Base-by-base conservation (phyloP, 441 rosid species). In the Brassica hybrid region DNA sequence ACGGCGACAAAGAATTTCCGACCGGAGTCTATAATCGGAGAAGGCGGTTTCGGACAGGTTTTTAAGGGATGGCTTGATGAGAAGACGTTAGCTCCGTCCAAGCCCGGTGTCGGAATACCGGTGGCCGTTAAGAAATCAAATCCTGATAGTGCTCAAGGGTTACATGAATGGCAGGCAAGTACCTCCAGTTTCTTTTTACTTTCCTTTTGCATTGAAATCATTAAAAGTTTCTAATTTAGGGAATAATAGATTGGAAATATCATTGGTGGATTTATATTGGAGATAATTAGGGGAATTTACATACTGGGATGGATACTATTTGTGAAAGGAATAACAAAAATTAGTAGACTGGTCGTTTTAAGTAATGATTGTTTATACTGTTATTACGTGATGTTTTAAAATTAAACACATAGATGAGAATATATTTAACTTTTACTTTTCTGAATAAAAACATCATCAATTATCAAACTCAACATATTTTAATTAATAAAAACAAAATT, bases 51-150 rank as follows among this genome's bases (percentile, higher is more conserved):
- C 6, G 94, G 94, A 67, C 85, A 83, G 75, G 94, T 90, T 60
- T 90, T 77, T 43, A 90, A 90, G 71, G 94, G 94, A 10, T 83
- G 90, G 97, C 84, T 94, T 1, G 94, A 91, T 1, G 87, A 84
- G 43, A 84, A 69, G 21, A 91, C 85, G 0, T 83, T 69, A 19
- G 88, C 86, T 4, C 97, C 98, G 58, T 75, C 97, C 0, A 86
- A 56, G 64, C 66, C 72, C 63, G 80, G 94, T 76, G 76, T 61
- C 86, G 58, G 89, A 83, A 76, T 79, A 91, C 78, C 87, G 73
- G 98, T 95, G 30, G 99, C 99, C 14, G 91, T 95, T 66, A 95
- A 95, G 61, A 96, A 86, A 67, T 96, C 94, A 17, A 27, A 27
- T 4, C 32, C 32, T 27, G 32, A 27, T 27, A 38, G 43, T 38